These are phyloP conservation scores for Histomonas meleagridis DNA, from an alignment of 208 protist species.

Conservation along the genomic window DNA sequence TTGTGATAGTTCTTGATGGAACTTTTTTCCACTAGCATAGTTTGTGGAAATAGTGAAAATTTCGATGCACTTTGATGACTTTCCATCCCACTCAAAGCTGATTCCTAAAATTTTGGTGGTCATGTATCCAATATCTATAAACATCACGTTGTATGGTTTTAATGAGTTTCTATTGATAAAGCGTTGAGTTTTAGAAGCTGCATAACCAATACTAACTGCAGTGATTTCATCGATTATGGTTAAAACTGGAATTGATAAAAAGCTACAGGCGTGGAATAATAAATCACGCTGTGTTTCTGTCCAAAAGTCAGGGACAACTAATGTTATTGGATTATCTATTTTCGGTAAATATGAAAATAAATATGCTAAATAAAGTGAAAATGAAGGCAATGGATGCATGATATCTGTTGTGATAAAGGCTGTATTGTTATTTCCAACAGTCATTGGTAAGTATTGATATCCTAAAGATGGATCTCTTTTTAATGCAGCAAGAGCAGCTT, in stretches of 20 bases:
- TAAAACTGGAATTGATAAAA: not conserved
- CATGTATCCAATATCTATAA: not conserved
- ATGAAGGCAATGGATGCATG: not conserved
- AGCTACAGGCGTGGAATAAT: not conserved
- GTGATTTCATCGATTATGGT: too few relatives aligned
- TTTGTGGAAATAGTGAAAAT: not conserved
- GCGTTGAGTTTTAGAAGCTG: too few relatives aligned
- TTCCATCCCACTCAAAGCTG: not conserved
- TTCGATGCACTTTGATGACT: not conserved
- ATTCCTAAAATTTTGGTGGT: not conserved
- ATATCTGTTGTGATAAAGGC: not conserved
- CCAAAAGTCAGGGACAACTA: not conserved
- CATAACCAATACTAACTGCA: too few relatives aligned
- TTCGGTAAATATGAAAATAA: not conserved
- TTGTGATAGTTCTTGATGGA: not conserved
- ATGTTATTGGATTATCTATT: not conserved
- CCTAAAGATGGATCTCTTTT: not conserved
- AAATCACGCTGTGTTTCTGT: not conserved
- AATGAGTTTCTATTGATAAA: too few relatives aligned
- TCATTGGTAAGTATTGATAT: not conserved
- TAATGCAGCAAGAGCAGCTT: not conserved
- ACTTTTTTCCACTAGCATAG: not conserved
- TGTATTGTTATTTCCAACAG: not conserved
- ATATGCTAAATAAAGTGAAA: not conserved
- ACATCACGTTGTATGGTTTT: not conserved